Percentiles rank a stretch among this genome's conserved stretches.
Conservation (phyloP, 805 yeast genomes). For the Wickerhamiella azymoides region DNA sequence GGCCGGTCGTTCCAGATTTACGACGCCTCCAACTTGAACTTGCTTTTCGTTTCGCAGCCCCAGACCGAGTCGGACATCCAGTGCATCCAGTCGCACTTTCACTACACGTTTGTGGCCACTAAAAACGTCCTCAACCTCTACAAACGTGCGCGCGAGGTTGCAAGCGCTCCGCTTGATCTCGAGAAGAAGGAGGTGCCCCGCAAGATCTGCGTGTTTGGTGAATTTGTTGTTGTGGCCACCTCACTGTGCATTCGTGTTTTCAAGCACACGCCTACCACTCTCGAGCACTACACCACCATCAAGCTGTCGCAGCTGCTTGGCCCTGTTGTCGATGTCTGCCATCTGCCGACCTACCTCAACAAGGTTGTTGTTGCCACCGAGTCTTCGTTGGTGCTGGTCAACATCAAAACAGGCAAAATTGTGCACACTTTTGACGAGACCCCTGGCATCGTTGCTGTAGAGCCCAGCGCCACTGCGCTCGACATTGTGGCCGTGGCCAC, state of each 20-base stretch:
- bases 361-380: slow-evolving; percentile 77
- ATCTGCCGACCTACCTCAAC: slow-evolving; percentile 85
- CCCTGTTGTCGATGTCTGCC: slow-evolving; percentile 51
- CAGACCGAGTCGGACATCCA: slow-evolving; percentile 62
- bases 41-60: slow-evolving; percentile 70
- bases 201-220: slow-evolving; percentile 59
- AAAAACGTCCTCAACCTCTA: slow-evolving; percentile 61
- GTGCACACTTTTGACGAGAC: slow-evolving; percentile 43
- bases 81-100: slow-evolving; percentile 65
- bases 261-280: slow-evolving; percentile 35
- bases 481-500: slow-evolving; percentile 74
- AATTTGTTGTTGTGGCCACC: slow-evolving; percentile 44
- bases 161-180: slow-evolving; percentile 22
- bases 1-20: slow-evolving; percentile 85
- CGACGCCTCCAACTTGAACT: slow-evolving; percentile 70
- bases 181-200: slow-evolving; percentile 30
- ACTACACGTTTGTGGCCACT: slow-evolving; percentile 66
- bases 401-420: slow-evolving; percentile 63
- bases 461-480: slow-evolving; percentile 64
- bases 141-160: slow-evolving; percentile 62
- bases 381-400: slow-evolving; percentile 45
- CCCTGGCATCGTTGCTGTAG: slow-evolving; percentile 50
- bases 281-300: slow-evolving; percentile 57
- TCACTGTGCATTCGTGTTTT: slow-evolving; percentile 37
- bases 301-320: slow-evolving; percentile 52